Base-by-base conservation (phyloP, 225 moss, liverwort and hornwort genomes). In the Bryoerythrophyllum caledonicum region DNA sequence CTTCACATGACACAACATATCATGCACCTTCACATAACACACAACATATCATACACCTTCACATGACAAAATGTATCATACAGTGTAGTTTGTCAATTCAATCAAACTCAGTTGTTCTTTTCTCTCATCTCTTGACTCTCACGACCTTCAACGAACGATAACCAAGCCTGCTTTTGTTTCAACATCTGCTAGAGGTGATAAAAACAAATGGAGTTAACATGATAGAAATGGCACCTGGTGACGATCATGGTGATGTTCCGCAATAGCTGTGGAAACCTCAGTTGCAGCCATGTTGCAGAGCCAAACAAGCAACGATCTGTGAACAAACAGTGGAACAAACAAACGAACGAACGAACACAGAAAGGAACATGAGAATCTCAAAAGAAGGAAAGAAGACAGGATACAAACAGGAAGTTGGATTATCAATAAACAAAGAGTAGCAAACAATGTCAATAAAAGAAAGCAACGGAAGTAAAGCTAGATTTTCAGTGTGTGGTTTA, bases 191-290 rank as follows among this genome's bases (percentile, higher is more conserved):
- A 20, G 60, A 72, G 56, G 25, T 17, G 25, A 40, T 56, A 34
- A 5, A 44, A 72, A 60, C 21, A 9, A 30, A 37, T 40, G 8
- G 60, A n/a, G 4, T 19, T 38, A 28, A n/a, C 32, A 67, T 14
- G 63, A 53, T 60, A 30, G n/a, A 2, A 38, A 37, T 46, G 38
- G 40, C 32, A 83, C 82, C 75, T 72, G 61, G 35, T 83, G 49
- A 71, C 10, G 51, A 20, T 52, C 8, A 19, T 60, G 78, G 46
- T 82, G 54, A 63, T 74, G 65, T 15, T 78, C 74, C 44, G 19
- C 66, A 46, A 62, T 71, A 59, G 44, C 55, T 62, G 67, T 9
- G 10, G 51, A 60, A 44, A 54, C 75, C 55, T 75, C 75, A 38
- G 14, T 67, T 19, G 56, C 19, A 75, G 71, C 67, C 79, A 62